Evolutionary conservation across 495 filamentous ascomycete species (phyloP).

Genomic region (Aspergillus biplanus): DNA sequence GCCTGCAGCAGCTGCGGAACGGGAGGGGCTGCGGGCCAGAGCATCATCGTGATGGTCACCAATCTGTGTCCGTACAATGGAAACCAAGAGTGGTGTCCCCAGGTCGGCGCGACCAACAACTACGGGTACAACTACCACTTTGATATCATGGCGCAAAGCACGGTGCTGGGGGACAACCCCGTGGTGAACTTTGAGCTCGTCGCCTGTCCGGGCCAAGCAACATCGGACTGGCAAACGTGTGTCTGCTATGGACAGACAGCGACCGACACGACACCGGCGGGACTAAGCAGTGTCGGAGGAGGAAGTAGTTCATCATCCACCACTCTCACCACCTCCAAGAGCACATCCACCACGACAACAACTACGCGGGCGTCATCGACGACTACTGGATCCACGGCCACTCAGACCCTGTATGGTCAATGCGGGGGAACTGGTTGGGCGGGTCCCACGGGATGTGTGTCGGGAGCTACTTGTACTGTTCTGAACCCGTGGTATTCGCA

Average conservation of each 20-base stretch:
- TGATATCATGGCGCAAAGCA: conserved; percentile 2
- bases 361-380: not conserved
- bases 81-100: not conserved
- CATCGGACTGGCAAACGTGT: not conserved
- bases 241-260: not conserved
- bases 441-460: conserved; percentile 4
- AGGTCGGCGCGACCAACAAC: not conserved
- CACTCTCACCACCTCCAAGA: conserved; percentile 1
- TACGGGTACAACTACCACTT: conserved; percentile 6
- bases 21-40: not conserved
- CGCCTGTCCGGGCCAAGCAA: not conserved
- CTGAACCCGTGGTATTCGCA: conserved; percentile 3
- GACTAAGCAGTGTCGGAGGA: not conserved
- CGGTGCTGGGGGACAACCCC: not conserved
- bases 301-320: not conserved
- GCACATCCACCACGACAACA: not conserved
- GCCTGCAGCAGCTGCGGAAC: not conserved
- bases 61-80: conserved; percentile 5
- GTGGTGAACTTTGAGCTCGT: conserved; percentile 3
- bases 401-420: conserved; percentile 6
- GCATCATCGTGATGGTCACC: conserved; percentile 4
- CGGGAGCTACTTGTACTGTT: not conserved
- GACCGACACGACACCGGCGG: not conserved
- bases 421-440: conserved; percentile 8
- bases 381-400: not conserved